phyloP scores from a whole-genome alignment of 2,329 filamentous ascomycete species.

The Cladophialophora psammophila region DNA sequence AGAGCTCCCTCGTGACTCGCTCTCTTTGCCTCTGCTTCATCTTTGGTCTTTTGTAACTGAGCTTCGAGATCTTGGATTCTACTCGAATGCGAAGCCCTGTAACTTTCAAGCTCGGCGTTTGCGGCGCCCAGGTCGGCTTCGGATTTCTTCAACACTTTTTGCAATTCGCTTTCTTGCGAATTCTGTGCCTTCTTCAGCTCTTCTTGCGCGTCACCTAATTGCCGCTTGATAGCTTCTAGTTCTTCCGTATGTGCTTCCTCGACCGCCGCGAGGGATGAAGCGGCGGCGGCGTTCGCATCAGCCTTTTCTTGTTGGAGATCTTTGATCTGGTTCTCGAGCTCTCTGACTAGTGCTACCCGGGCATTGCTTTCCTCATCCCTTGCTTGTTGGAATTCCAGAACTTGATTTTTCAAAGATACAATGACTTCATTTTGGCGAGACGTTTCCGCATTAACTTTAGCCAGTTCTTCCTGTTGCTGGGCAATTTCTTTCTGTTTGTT shows the following conservation, averaged over 20 bases:
- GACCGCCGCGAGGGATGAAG: conserved; percentile 40
- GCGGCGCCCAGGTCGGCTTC: conserved; percentile 45
- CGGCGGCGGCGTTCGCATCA: conserved; percentile 42
- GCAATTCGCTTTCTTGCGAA: conserved; percentile 44
- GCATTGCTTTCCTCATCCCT: conserved; percentile 28
- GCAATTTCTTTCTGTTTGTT: conserved; percentile 34
- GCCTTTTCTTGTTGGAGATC: conserved; percentile 28
- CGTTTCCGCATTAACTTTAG: conserved; percentile 30
- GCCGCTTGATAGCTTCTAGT: conserved; percentile 32
- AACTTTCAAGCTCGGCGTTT: conserved; percentile 41
- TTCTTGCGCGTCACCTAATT: conserved; percentile 47
- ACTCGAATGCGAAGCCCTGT: conserved; percentile 21
- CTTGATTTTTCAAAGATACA: conserved; percentile 30
- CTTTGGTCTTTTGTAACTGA: conserved; percentile 26
- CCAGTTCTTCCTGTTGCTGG: conserved; percentile 32
- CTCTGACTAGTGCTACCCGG: conserved; percentile 17
- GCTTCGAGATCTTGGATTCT: conserved; percentile 28
- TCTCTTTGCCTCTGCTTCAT: conserved; percentile 7
- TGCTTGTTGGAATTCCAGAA: conserved; percentile 28
- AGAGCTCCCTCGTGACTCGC: conserved; percentile 20
- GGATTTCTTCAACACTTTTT: conserved; percentile 44
- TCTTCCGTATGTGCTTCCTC: conserved; percentile 30
- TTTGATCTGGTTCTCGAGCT: conserved; percentile 32
- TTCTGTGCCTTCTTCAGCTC: conserved; percentile 45
- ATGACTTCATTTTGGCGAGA: conserved; percentile 34